Evolutionary conservation across 257 asterid genomes (phyloP), one percentile per base, ranked within the genome.

Genomic region (Phtheirospermum japonicum): DNA sequence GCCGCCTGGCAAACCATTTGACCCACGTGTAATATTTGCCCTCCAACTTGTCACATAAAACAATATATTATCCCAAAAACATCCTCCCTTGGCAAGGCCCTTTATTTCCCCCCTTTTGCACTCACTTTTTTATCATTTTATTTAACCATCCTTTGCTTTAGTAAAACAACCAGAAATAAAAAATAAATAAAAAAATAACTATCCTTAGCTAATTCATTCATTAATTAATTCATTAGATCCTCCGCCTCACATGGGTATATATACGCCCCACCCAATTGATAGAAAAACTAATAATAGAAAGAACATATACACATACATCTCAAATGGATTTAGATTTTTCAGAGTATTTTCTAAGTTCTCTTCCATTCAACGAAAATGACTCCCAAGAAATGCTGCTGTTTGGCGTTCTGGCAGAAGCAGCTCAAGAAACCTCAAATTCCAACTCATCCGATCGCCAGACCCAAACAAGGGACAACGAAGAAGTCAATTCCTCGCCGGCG

Each of bases 1-100:
- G 66, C 81, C 79, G 81, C 84, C 84, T 59, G 53, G 5, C 49
- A n/a, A 51, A 71, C 52, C 59, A 39, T 72, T 80, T 78, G 82
- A 80, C 85, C 75, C 94, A 85, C 85, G 87, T 80, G 85, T 40
- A 36, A 5, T 30, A 71, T 67, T 65, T 10, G 5, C 69, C 77
- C 55, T 4, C 7, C 53, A 16, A 46, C 61, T 70, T 19, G 60
- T 23, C 28, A 10, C 20, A 30, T 6, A 34, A 5, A 67, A 45
- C 62, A 55, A 58, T 58, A 50, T 18, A 14, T 59, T 64, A 66
- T 12, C 30, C 33, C 16, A 40, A 58, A 72, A 52, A 59, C 71
- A 72, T 75, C 75, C 68, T 57, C 65, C 72, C 65, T 20, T 48
- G 37, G 57, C 55, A 57, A 51, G 28, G 42, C 36, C 23, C 37